Conservation (phyloP, 73 alveolate species). For the Blepharisma stoltei region DNA sequence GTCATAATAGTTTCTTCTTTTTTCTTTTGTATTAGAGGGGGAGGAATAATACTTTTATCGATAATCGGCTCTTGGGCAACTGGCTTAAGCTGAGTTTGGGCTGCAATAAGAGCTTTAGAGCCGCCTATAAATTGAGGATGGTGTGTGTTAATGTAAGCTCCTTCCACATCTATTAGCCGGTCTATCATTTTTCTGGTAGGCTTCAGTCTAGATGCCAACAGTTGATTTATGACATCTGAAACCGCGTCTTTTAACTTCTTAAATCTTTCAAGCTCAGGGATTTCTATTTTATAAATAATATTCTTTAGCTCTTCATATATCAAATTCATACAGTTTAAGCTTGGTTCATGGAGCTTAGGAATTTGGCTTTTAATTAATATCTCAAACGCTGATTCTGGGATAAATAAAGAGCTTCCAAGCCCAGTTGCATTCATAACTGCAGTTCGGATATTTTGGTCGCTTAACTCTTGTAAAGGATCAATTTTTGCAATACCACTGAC, state of each 20-base stretch:
- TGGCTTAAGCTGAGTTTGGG: not conserved
- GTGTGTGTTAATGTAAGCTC: slow-evolving; percentile 72
- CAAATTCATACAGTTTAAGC: slow-evolving; percentile 67
- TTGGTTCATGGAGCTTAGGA: slow-evolving; percentile 78
- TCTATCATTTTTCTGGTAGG: slow-evolving; percentile 67
- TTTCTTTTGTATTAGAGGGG: not conserved
- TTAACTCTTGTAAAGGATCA: slow-evolving; percentile 65
- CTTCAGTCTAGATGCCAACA: slow-evolving; percentile 55
- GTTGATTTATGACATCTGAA: slow-evolving; percentile 55
- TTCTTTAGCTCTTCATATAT: slow-evolving; percentile 76
- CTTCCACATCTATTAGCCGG: slow-evolving; percentile 64
- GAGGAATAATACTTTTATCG: too few relatives aligned
- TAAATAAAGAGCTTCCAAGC: slow-evolving; percentile 69
- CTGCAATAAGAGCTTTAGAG: not conserved
- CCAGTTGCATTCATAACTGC: slow-evolving; percentile 83
- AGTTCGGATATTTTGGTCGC: slow-evolving; percentile 69
- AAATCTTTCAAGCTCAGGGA: slow-evolving; percentile 68
- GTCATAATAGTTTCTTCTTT: not conserved
- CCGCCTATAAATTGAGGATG: slow-evolving; percentile 84
- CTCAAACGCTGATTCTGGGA: slow-evolving; percentile 95
- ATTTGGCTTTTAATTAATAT: slow-evolving; percentile 75
- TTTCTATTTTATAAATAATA: slow-evolving; percentile 52
- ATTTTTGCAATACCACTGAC: slow-evolving; percentile 50
- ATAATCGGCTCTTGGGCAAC: slow-evolving; percentile 10
- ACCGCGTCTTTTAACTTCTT: slow-evolving; percentile 48